Evolutionary conservation across 345 rosid species (phyloP).

Genomic region (Camelina neglecta): DNA sequence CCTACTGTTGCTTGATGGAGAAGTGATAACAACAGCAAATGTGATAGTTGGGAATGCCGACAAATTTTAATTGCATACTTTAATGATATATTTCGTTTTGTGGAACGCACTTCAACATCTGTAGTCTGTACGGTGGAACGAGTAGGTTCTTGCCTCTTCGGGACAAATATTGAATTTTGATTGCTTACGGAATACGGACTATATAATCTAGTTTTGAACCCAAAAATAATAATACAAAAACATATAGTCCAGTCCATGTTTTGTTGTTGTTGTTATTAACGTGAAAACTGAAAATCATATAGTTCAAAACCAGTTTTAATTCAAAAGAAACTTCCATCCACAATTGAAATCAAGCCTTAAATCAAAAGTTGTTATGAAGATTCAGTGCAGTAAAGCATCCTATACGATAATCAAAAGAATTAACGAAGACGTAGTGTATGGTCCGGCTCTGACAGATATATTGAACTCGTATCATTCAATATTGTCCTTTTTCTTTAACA

Average conservation of each 20-base stretch:
- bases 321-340: background rate
- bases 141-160: conserved; percentile 23
- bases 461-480: conserved; percentile 9
- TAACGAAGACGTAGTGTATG: background rate
- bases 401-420: background rate
- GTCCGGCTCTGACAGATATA: conserved; percentile 17
- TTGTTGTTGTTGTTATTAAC: background rate
- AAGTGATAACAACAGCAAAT: background rate
- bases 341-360: background rate
- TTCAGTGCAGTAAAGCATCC: background rate
- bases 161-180: background rate
- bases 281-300: background rate
- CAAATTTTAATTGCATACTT: background rate
- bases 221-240: no score
- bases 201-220: no score
- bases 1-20: background rate
- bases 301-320: background rate
- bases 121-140: background rate
- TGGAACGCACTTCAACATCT: conserved; percentile 15
- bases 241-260: background rate
- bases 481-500: background rate
- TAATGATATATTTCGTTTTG: background rate
- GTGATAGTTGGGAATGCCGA: conserved; percentile 10
- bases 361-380: background rate
- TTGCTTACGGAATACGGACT: background rate